Evolutionary conservation across 1,284 basidiomycete genomes (phyloP).

Genomic region (Leccinum pseudoinsigne): DNA sequence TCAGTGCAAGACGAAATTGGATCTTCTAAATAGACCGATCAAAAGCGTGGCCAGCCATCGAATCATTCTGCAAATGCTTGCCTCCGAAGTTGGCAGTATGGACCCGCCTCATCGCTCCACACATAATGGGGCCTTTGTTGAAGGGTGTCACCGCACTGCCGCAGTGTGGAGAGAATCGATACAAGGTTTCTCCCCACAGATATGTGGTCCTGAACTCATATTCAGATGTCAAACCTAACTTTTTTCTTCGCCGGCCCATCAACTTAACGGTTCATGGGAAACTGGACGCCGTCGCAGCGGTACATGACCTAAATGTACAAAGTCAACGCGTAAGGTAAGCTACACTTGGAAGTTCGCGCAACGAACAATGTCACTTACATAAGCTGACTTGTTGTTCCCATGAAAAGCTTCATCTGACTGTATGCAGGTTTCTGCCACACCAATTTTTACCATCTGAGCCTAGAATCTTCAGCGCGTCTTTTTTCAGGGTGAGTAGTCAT

Average conservation of each 20-base stretch:
- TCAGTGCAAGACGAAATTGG: conserved; percentile 11
- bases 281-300: background rate
- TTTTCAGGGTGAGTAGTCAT: conserved; percentile 17
- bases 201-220: background rate
- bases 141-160: background rate
- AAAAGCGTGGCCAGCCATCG: background rate
- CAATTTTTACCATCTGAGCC: background rate
- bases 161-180: background rate
- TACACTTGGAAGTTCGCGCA: too few species aligned
- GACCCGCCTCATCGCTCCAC: background rate
- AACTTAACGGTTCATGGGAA: background rate
- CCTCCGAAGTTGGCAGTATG: background rate
- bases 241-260: background rate
- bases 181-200: background rate
- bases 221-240: background rate
- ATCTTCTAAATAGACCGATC: conserved; percentile 5
- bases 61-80: background rate
- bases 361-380: background rate
- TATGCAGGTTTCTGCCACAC: conserved; percentile 2
- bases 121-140: background rate
- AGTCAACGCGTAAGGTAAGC: background rate
- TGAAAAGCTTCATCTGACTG: background rate
- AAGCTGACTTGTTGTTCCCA: background rate
- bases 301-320: background rate
- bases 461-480: background rate